phyloP scores from a whole-genome alignment of 1,284 basidiomycete genomes.

The Apiotrichum domesticum region DNA sequence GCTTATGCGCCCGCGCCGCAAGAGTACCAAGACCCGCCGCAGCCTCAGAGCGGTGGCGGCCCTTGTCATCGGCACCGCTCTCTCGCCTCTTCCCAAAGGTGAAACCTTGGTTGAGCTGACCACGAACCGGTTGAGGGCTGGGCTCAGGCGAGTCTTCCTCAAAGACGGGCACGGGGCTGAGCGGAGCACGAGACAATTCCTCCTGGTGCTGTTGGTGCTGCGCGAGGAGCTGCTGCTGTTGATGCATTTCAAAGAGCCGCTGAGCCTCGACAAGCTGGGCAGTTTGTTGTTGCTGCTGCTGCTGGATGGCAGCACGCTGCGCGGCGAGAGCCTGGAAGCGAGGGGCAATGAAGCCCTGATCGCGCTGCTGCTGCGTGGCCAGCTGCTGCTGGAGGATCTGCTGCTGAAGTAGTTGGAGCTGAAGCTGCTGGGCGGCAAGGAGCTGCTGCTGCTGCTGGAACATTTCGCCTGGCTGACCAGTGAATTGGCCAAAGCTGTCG shows the following conservation, averaged over 20 bases:
- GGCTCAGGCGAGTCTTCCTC: constrained; percentile 41
- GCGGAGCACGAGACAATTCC: constrained; percentile 19
- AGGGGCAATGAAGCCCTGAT: constrained; percentile 64
- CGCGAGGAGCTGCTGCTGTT: constrained; percentile 26
- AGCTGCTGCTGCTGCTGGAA: constrained; percentile 40
- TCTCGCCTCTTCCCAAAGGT: constrained; percentile 64
- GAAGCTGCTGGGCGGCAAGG: constrained; percentile 37
- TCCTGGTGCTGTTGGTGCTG: constrained; percentile 21
- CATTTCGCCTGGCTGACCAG: constrained; percentile 22
- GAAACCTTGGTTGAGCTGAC: constrained; percentile 80
- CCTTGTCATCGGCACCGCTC: constrained; percentile 9
- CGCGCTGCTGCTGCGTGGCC: constrained; percentile 28
- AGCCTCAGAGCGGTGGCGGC: constrained; percentile 32
- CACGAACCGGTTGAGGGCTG: constrained; percentile 52
- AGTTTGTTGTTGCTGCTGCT: constrained; percentile 51
- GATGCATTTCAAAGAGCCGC: constrained; percentile 35
- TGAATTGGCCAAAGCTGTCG: constrained; percentile 24
- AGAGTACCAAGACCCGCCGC: constrained; percentile 41
- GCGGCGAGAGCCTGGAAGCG: constrained; percentile 78
- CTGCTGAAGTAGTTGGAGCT: constrained; percentile 42
- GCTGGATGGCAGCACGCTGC: constrained; percentile 50
- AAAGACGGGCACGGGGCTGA: constrained; percentile 38
- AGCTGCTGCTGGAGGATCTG: constrained; percentile 34
- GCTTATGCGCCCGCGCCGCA: constrained; percentile 47
- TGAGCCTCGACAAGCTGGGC: constrained; percentile 37